Evolutionary conservation across 805 yeast genomes (phyloP).

Genomic region (Pichia scutulata): DNA sequence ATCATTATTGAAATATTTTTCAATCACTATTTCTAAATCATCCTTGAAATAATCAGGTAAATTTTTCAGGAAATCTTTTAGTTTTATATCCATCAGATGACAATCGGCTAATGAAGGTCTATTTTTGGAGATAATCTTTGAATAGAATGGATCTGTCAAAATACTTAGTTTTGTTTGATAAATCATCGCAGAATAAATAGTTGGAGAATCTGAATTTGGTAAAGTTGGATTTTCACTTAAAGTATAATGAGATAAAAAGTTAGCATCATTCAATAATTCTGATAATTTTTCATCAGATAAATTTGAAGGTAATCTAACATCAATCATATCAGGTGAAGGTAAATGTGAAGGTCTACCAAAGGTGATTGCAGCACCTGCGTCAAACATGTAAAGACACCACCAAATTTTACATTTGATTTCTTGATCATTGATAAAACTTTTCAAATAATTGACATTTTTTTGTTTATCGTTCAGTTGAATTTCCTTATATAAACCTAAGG

Average conservation of each 20-base stretch:
- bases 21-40: conserved; percentile 25
- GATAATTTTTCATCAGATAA: conserved; percentile 37
- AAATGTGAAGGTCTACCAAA: conserved; percentile 57
- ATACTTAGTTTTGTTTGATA: conserved; percentile 45
- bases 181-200: conserved; percentile 51
- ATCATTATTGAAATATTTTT: conserved; percentile 17
- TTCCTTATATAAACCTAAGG: conserved; percentile 55
- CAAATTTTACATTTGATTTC: conserved; percentile 56
- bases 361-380: conserved; percentile 55
- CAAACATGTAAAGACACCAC: conserved; percentile 63
- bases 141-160: conserved; percentile 41
- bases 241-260: conserved; percentile 6
- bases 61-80: conserved; percentile 32
- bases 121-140: conserved; percentile 39
- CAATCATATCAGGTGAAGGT: conserved; percentile 40
- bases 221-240: conserved; percentile 10
- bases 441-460: conserved; percentile 17
- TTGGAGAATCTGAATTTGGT: conserved; percentile 35
- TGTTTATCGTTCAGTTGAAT: conserved; percentile 20
- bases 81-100: conserved; percentile 36
- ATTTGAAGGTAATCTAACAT: conserved; percentile 43
- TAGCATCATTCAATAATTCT: conserved; percentile 20
- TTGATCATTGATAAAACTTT: conserved; percentile 33
- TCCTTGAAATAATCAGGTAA: conserved; percentile 44
- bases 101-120: conserved; percentile 43